Evolutionary conservation across 345 rosid genomes (phyloP), one percentile per base, ranked within the genome.

Genomic region (Anacardium occidentale): DNA sequence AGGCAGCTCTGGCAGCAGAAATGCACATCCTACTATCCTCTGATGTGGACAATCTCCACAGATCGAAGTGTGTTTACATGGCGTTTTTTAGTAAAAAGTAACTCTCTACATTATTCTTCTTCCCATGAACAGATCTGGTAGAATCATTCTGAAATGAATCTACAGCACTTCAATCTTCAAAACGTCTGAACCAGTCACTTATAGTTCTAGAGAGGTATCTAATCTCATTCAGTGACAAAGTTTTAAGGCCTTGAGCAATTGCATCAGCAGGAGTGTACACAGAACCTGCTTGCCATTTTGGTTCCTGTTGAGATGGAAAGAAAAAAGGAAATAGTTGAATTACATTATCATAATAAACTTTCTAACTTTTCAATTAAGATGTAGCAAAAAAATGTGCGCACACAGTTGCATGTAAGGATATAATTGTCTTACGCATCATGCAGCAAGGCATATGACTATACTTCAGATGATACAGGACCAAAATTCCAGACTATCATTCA

Each of bases 191-290:
- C 97, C 97, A 94, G 76, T 85, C 84, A 3, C 84, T 78, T 69
- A 94, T 85, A 51, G 92, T 85, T 82, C 83, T 83, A 2, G 93
- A 74, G 50, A 94, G 97, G 74, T 74, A 79, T 83, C 85, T 85
- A 57, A 85, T 88, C 57, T 94, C 97, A 64, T 74, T 87, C 57
- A 94, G 78, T 2, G 97, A 81, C 29, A 92, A 29, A 29, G 90
- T 80, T 80, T 90, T 92, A 45, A 94, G 76, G 59, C 91, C 91
- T 76, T 94, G 97, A 77, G 87, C 97, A 73, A 94, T 80, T 76
- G 97, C 97, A 75, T 94, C 98, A 32, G 86, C 97, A 50, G 97
- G 97, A 65, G 97, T 91, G 77, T 94, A 91, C 47, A 82, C 70
- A 58, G 73, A 65, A 57, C 98, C 98, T 11, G 69, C 95, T 80